These are phyloP conservation scores for Pseudonitzschia multistriata DNA, from an alignment of 108 stramenopile species.

Conservation along the genomic window DNA sequence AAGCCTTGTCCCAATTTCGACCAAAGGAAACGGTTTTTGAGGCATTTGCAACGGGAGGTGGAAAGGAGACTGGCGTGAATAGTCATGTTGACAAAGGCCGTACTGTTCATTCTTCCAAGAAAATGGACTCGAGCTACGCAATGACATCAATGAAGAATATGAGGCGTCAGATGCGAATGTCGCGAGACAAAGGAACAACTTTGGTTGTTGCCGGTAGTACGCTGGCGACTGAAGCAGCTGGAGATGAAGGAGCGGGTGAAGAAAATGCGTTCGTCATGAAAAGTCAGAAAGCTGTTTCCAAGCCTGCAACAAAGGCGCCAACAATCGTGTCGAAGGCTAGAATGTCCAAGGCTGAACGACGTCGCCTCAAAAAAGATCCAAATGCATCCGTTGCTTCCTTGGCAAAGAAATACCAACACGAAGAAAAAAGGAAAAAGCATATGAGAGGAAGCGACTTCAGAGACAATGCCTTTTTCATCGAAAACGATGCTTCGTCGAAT, in stretches of 20 bases:
- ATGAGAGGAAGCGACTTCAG: constrained; percentile 71
- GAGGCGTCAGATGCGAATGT: constrained; percentile 87
- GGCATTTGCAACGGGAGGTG: constrained; percentile 86
- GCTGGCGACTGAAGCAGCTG: constrained; percentile 50
- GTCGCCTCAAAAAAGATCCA: constrained; percentile 76
- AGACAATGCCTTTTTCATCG: constrained; percentile 82
- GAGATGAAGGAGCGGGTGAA: constrained; percentile 22
- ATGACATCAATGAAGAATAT: constrained; percentile 87
- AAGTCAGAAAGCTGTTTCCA: constrained; percentile 7
- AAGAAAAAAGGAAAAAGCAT: constrained; percentile 51
- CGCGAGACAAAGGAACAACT: constrained; percentile 71
- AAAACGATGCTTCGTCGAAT: constrained; percentile 76
- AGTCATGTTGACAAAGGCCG: constrained; percentile 83
- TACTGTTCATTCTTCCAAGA: constrained; percentile 40
- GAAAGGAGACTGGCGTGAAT: constrained; percentile 63
- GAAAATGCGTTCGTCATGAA: constrained; percentile 3
- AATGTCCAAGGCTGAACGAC: constrained; percentile 91
- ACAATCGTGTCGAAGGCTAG: constrained; percentile 50
- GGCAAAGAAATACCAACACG: neutral
- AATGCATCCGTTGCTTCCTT: neutral
- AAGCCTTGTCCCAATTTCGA: constrained; percentile 87
- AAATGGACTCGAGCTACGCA: constrained; percentile 63
- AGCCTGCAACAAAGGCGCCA: neutral
- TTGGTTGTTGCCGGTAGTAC: constrained; percentile 76
- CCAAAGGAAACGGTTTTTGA: constrained; percentile 98